These are phyloP conservation scores for Chimonanthus praecox DNA, from an alignment of 164 flowering plant species.

Conservation along the genomic window DNA sequence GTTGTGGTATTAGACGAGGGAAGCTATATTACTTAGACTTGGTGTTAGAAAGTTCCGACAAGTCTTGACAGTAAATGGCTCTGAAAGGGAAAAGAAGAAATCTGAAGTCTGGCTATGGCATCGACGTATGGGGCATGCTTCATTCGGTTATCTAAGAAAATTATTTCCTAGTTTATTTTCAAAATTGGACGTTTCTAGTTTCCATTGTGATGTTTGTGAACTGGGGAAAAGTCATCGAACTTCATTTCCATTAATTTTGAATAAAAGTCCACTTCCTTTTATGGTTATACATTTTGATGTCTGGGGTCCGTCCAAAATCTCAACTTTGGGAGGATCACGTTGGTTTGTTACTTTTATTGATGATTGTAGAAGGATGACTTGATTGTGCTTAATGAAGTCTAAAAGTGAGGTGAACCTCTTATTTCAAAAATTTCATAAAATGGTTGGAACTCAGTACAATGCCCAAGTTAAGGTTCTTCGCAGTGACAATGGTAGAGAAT, in stretches of 20 bases:
- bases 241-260: constrained; percentile 8
- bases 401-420: constrained; percentile 1
- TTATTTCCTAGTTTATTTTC: too few relatives aligned
- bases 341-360: constrained; percentile 17
- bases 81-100: not conserved
- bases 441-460: constrained; percentile 8
- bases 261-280: too few relatives aligned
- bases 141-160: not conserved
- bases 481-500: constrained; percentile 19
- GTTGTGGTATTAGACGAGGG: too few relatives aligned
- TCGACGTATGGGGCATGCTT: constrained; percentile 8
- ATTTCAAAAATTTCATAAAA: constrained; percentile 8
- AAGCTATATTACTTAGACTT: too few relatives aligned
- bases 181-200: too few relatives aligned
- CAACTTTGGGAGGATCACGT: constrained; percentile 11
- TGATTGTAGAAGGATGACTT: constrained; percentile 19
- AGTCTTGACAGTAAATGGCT: not conserved
- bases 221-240: too few relatives aligned
- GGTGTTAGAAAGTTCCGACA: not conserved
- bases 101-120: constrained; percentile 8
- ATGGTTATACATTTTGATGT: too few relatives aligned
- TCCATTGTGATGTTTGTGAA: too few relatives aligned
- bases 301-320: constrained; percentile 14
- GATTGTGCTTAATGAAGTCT: constrained; percentile 15
- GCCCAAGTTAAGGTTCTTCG: constrained; percentile 6